Evolutionary conservation across 495 filamentous ascomycete genomes (phyloP), one percentile per base, ranked within the genome.

Genomic region (Elasticomyces elasticus): DNA sequence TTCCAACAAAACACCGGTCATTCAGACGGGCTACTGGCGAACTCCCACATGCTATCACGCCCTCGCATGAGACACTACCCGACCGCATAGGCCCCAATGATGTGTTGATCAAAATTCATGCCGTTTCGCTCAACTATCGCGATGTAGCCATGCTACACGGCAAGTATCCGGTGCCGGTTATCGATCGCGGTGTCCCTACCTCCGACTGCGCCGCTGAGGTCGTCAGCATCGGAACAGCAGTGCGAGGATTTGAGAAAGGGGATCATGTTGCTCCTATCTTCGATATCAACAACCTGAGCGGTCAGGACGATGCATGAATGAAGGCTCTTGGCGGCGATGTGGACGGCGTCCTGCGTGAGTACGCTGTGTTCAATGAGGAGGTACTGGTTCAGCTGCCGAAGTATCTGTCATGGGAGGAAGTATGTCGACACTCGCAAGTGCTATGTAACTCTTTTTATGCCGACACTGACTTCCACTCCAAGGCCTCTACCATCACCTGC

Each of bases 81-180:
- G 9, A 44, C 9, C 9, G 40, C 7, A 11, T 20, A 44, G 19
- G 10, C 40, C 40, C 40, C 31, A 31, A 62, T 35, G 60, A 66
- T 40, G 62, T 68, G n/a, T 51, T 68, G 15, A 52, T 68, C 38
- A 55, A 53, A 43, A 48, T 69, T 20, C 54, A 66, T 27, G 66
- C 66, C 22, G 60, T 62, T 10, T 62, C 64, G 6, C 51, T 64
- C 4, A 66, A 67, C 51, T 67, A 64, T 40, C 56, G 64, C 20
- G 64, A 66, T 37, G 26, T 62, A 10, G 66, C 48, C 41, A 72
- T 72, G 54, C 49, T 66, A 15, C 24, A 66, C 45, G 67, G 69
- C 0, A 51, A 51, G 9, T 71, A 72, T 41, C 65, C 66, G 1
- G 17, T 58, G 6, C 23, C 45, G 0, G 47, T 59, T 0, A 26